Evolutionary conservation across 345 rosid genomes (phyloP), one percentile per base, ranked within the genome.

Genomic region (Heritiera fomes): DNA sequence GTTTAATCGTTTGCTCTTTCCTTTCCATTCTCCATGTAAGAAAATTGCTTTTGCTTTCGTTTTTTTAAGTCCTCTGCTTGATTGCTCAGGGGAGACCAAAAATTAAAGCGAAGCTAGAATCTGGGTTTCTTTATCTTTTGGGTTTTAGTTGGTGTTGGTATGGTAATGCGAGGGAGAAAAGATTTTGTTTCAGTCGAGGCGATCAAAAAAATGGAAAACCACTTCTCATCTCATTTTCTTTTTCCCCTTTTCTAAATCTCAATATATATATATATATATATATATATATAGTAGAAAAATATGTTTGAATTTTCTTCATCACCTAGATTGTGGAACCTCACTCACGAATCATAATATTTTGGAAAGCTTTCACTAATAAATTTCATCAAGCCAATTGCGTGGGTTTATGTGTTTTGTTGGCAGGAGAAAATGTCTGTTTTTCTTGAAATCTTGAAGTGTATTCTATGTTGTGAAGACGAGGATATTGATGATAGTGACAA

Each of bases 401-500:
- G 32, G 5, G 17, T 73, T 8, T 55, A 6, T 73, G 50, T 41
- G 3, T 40, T 38, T 6, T 73, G 30, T 13, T 56, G 41, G 47
- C 76, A 73, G 76, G 50, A 55, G 49, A 55, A 55, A 58, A 73
- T 73, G 65, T 56, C 65, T 56, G 7, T 12, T 53, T 20, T 73
- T n/a, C 65, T 56, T 73, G 77, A 56, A 60, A 5, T 73, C 52
- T 40, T 73, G 32, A 73, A 73, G 30, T 40, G 77, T 32, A 11
- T 40, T 18, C 52, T 73, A 8, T 56, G 77, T n/a, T 73, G 77
- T 40, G 65, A 18, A 11, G 77, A 71, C 61, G 45, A 71, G 43
- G 18, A 15, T 3, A 30, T 30, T 71, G 75, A 34, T 34, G 8
- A 4, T 34, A 11, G 4, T 32, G 32, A 72, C 43, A 18, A 53